A percentile compares a stretch with the other conserved stretches of the same genome.
Evolutionary conservation across 768 basidiomycete genomes (phyloP).

Genomic region (Pulveroboletus sp.): DNA sequence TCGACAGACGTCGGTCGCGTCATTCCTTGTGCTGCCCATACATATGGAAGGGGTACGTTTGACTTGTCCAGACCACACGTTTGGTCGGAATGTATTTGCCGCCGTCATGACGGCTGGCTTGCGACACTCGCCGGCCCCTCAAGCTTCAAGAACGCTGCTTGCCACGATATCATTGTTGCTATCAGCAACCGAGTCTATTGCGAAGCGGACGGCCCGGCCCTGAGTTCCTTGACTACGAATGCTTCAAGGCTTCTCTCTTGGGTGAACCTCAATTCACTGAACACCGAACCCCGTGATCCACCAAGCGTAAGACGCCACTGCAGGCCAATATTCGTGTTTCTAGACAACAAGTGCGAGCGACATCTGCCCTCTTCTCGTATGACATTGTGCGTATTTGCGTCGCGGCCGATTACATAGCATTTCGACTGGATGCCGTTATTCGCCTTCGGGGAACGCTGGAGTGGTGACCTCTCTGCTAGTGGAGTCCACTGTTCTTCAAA

Average conservation of each 20-base stretch:
- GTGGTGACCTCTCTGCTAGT: no score
- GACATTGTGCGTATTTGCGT: no score
- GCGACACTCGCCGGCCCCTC: background rate
- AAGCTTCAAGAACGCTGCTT: background rate
- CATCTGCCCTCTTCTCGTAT: no score
- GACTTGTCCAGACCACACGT: background rate
- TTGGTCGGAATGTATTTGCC: background rate
- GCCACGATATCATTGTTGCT: no score
- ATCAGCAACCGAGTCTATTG: background rate
- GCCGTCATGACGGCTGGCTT: background rate
- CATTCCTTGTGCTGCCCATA: conserved; percentile 1
- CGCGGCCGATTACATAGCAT: no score
- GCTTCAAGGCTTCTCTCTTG: conserved; percentile 9
- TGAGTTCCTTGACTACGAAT: background rate
- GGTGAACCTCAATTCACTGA: background rate
- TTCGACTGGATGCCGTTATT: no score
- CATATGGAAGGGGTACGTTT: background rate
- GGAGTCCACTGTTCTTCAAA: conserved; percentile 1
- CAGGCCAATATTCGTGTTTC: background rate
- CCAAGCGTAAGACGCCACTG: background rate
- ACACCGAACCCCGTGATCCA: conserved; percentile 3
- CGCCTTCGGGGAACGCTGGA: no score
- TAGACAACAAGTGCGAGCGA: background rate
- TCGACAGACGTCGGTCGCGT: background rate
- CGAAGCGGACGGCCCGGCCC: background rate